phyloP scores from a whole-genome alignment of 78 protist species.

The Dictyostelium purpureum region DNA sequence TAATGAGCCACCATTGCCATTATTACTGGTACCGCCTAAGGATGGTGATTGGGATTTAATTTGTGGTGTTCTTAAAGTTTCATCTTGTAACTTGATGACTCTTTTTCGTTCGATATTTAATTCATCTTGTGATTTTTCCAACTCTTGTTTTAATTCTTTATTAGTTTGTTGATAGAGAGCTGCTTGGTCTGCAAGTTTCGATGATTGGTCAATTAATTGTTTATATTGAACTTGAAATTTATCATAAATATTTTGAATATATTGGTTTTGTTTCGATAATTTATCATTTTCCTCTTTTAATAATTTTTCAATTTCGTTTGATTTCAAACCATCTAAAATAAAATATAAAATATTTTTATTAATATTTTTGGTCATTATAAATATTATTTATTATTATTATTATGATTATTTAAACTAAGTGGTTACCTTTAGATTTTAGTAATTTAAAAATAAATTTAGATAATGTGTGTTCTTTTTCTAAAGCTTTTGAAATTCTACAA shows the following conservation, averaged over 20 bases:
- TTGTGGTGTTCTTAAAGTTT: conserved; percentile 32
- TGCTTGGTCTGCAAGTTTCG: conserved; percentile 31
- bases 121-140: conserved; percentile 50
- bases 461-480: conserved; percentile 54
- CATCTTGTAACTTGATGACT: conserved; percentile 63
- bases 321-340: not conserved
- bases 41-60: conserved; percentile 34
- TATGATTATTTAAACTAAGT: too few species aligned
- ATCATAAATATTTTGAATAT: conserved; percentile 48
- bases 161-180: conserved; percentile 7
- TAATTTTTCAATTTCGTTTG: conserved; percentile 28
- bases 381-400: not conserved
- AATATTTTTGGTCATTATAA: not conserved
- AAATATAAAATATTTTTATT: not conserved
- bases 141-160: conserved; percentile 19
- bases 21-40: not conserved
- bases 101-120: conserved; percentile 41
- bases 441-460: conserved; percentile 47
- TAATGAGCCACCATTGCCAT: not conserved
- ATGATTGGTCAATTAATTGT: conserved; percentile 25
- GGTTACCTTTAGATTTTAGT: conserved; percentile 60
- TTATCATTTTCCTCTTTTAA: conserved; percentile 69
- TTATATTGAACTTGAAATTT: conserved; percentile 23
- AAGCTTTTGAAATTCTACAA: conserved; percentile 39
- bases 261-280: conserved; percentile 66